Base-by-base conservation (phyloP, 345 rosid genomes). In the Diplotaxis tenuifolia region DNA sequence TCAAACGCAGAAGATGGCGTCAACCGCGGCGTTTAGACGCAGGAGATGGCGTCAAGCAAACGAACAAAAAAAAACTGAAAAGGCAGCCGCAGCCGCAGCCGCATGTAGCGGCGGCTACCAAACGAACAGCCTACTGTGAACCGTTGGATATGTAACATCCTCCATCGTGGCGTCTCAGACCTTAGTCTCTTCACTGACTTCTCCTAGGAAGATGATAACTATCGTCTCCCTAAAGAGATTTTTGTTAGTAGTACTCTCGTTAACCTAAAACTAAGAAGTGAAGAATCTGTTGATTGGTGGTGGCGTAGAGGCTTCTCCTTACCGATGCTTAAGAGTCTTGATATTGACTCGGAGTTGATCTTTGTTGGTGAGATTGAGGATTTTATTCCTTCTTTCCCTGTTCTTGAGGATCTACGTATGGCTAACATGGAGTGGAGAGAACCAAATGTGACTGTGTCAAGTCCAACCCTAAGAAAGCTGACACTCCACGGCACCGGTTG, bases 101-200 rank as follows among this genome's bases (percentile, higher is more conserved):
- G n/a, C n/a, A n/a, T n/a, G n/a, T n/a, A n/a, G n/a, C n/a, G n/a
- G n/a, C n/a, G n/a, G n/a, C n/a, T n/a, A n/a, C n/a, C n/a, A n/a
- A n/a, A n/a, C n/a, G n/a, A n/a, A n/a, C n/a, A n/a, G n/a, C n/a
- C n/a, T 25, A 7, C 1, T 38, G 55, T 56, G 20, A 29, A 69
- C 28, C 28, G 54, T 57, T 69, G 73, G 73, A 69, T 69, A 16
- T 6, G 55, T 18, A 69, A 23, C 18, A 64, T 68, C 19, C 8
- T 56, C 34, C 2, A 3, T 0, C 56, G 73, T 69, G 73, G 73
- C 27, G 73, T 57, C 0, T 38, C 28, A 0, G 55, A 69, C 8
- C 73, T 69, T 27, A 16, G 7, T 42, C 53, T 68, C 1, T 61
- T 11, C 49, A 21, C 16, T 54, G 20, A 54, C 34, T 67, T 34